A percentile compares a stretch with the other conserved stretches of the same genome.
Conservation (phyloP, 768 basidiomycete genomes). For the Tephrocybe sp. region DNA sequence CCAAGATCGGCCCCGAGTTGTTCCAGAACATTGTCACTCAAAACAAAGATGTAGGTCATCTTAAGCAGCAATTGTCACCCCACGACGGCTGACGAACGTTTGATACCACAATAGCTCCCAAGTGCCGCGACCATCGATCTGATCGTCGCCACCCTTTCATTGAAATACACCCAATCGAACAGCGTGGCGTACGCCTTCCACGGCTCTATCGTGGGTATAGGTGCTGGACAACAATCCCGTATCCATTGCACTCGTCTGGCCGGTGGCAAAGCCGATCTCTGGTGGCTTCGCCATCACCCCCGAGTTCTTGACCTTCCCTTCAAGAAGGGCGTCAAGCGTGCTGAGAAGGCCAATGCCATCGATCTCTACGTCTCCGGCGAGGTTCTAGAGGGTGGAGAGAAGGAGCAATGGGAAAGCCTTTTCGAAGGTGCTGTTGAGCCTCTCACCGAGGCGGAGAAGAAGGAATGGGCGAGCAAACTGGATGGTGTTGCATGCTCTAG, state of each 20-base stretch:
- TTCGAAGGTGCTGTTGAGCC: slow-evolving; percentile 73
- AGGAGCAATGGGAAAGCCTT: slow-evolving; percentile 83
- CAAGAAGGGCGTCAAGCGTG: slow-evolving; percentile 96
- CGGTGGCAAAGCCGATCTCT: slow-evolving; percentile 96
- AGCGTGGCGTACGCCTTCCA: slow-evolving; percentile 93
- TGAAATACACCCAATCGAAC: slow-evolving; percentile 99
- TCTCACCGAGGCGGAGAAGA: slow-evolving; percentile 67
- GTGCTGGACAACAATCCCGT: slow-evolving; percentile 97
- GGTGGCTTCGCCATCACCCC: slow-evolving; percentile 98
- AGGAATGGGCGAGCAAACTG: slow-evolving; percentile 69
- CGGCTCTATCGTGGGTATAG: slow-evolving; percentile 83
- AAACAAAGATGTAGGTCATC: slow-evolving; percentile 72
- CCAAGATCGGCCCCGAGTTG: slow-evolving; percentile 74
- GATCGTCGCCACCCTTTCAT: slow-evolving; percentile 91
- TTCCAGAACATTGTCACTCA: slow-evolving; percentile 89
- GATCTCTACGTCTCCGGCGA: slow-evolving; percentile 94
- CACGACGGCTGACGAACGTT: no score
- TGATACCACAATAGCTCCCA: slow-evolving; percentile 54
- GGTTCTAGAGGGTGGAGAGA: slow-evolving; percentile 84
- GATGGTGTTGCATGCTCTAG: slow-evolving; percentile 90
- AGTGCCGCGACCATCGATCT: slow-evolving; percentile 79
- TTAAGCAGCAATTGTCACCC: no score
- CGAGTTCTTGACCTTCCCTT: slow-evolving; percentile 90
- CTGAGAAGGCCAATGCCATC: slow-evolving; percentile 98
- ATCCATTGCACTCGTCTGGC: slow-evolving; percentile 99